Base-by-base conservation (phyloP, 352 stramenopile species). In the Peronospora belbahrii region DNA sequence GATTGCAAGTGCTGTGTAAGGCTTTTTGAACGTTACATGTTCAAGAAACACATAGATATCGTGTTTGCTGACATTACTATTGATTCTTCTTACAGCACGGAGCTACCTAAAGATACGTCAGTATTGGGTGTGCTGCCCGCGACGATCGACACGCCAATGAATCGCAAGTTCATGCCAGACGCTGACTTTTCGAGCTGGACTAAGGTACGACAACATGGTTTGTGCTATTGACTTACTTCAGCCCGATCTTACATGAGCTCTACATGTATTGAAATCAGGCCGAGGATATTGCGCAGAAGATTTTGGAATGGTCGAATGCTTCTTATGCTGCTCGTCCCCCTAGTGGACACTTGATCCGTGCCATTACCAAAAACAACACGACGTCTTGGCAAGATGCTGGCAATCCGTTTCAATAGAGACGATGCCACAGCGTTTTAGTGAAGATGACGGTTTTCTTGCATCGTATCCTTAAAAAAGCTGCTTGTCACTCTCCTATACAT, bases 121-220 rank as follows among this genome's bases (percentile, higher is more conserved):
- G 74, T 74, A 3, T 39, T 89, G 13, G 81, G 74, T 5, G 66
- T 95, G 18, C 62, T 95, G 0, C 85, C 85, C 3, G 52, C 55
- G 20, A 93, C 80, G 11, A 93, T 95, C 42, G 85, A 95, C 52
- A 95, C 84, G 33, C 79, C 84, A 2, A 91, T 83, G 59, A 95
- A 95, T 55, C 82, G 83, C 49, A 84, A 88, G 65, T 88, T 67
- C 51, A 95, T 94, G 80, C 67, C 62, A 2, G 69, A 91, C 37
- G 82, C 83, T 15, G 84, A 95, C 49, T 88, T 87, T 49, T 82
- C 75, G 4, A 83, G 69, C 6, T 91, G 82, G 82, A 91, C 82
- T 7, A 86, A 76, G 51, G 74, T 88, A 59, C 14, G 42, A 14
- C 32, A 7, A 22, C 1, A 10, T 37, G 2, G 8, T 17, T 42